Percentiles rank a stretch among this genome's conserved stretches.
Evolutionary conservation across 768 basidiomycete species (phyloP).

Genomic region (Clathrus columnatus): DNA sequence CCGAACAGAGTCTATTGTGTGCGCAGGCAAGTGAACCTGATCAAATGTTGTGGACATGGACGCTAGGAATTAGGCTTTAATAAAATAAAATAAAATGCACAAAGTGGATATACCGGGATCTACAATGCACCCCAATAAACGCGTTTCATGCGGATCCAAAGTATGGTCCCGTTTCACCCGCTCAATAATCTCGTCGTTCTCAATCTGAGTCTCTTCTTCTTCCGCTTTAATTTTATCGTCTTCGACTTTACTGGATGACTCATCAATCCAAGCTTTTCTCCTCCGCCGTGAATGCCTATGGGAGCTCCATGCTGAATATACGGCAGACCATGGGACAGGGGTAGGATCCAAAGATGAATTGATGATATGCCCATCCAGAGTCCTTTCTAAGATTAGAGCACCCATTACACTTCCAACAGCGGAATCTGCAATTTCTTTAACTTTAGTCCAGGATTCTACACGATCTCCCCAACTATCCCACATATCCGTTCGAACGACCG

Average conservation of each 20-base stretch:
- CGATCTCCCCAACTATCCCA: conserved; percentile 62
- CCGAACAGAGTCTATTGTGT: conserved; percentile 86
- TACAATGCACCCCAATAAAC: conserved; percentile 78
- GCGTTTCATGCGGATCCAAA: conserved; percentile 73
- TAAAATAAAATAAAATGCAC: conserved; percentile 7
- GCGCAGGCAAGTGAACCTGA: conserved; percentile 80
- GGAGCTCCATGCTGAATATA: conserved; percentile 57
- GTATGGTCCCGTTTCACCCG: conserved; percentile 64
- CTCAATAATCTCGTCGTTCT: conserved; percentile 68
- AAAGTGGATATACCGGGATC: conserved; percentile 44
- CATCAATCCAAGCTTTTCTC: conserved; percentile 55
- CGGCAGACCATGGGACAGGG: conserved; percentile 54
- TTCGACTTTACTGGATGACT: conserved; percentile 32
- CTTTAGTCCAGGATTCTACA: conserved; percentile 60
- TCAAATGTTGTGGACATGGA: conserved; percentile 76
- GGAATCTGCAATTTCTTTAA: conserved; percentile 66
- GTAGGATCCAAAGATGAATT: conserved; percentile 46
- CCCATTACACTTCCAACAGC: conserved; percentile 59
- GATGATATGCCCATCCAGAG: conserved; percentile 16
- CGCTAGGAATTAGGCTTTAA: conserved; percentile 29
- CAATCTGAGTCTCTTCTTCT: conserved; percentile 25
- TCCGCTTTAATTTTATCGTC: conserved; percentile 28
- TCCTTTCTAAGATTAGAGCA: conserved; percentile 16
- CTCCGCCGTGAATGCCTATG: conserved; percentile 41
- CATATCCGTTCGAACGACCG: conserved; percentile 22